Evolutionary conservation across 2,329 filamentous ascomycete species (phyloP).

Genomic region (Coleophoma eucalyptorum): DNA sequence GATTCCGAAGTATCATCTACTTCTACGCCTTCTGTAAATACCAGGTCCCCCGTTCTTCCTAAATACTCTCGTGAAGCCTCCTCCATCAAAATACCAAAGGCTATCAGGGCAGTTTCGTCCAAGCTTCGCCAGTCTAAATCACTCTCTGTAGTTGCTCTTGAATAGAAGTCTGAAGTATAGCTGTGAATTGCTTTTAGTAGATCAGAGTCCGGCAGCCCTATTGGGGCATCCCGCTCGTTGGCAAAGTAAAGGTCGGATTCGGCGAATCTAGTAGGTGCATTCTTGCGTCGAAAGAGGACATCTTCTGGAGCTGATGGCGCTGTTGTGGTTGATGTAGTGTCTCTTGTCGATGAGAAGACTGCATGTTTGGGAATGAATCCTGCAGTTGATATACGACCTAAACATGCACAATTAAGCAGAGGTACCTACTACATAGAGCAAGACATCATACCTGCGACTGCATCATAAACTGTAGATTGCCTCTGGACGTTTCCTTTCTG

Average conservation of each 20-base stretch:
- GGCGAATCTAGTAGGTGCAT: slow-evolving; percentile 63
- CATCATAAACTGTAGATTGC: slow-evolving; percentile 63
- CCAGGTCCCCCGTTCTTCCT: slow-evolving; percentile 63
- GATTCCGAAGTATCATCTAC: slow-evolving; percentile 1
- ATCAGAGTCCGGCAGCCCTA: slow-evolving; percentile 62
- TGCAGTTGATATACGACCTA: slow-evolving; percentile 36
- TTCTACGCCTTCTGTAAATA: slow-evolving; percentile 58
- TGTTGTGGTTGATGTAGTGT: slow-evolving; percentile 24
- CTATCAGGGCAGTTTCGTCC: slow-evolving; percentile 75
- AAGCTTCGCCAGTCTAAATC: slow-evolving; percentile 52
- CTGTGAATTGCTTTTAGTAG: slow-evolving; percentile 65
- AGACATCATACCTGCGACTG: slow-evolving; percentile 57
- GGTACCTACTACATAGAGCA: not conserved
- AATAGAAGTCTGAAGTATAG: slow-evolving; percentile 67
- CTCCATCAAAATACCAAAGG: slow-evolving; percentile 71
- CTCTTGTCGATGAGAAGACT: slow-evolving; percentile 19
- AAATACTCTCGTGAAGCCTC: slow-evolving; percentile 60
- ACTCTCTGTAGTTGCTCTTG: slow-evolving; percentile 20
- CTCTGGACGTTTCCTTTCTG: slow-evolving; percentile 21
- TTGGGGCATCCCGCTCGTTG: slow-evolving; percentile 50
- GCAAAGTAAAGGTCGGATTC: slow-evolving; percentile 71
- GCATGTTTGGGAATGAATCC: slow-evolving; percentile 33
- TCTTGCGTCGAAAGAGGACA: slow-evolving; percentile 60
- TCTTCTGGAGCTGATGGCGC: slow-evolving; percentile 60
- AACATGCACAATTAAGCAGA: slow-evolving; percentile 3